Base-by-base conservation (phyloP, 2,329 filamentous ascomycete genomes). In the Penicillium sp. region DNA sequence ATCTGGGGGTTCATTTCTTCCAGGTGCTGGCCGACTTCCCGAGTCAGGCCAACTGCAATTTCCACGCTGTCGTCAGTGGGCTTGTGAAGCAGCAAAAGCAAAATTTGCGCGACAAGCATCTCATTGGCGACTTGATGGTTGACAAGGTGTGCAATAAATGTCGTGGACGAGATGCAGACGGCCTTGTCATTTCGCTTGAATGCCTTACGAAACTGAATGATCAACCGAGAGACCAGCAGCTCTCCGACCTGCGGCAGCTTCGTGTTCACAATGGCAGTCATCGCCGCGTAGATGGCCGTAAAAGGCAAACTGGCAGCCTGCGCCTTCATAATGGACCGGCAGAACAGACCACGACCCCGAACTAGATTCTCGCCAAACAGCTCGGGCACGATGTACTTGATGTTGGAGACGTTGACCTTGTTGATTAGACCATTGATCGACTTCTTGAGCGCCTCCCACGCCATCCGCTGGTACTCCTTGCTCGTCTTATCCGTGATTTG, bases 371-470 rank as follows among this genome's bases (percentile, higher is more conserved):
- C 95, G 52, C 88, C 87, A 77, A 99, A 99, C 48, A 99, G 83
- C 79, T 99, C 95, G 1, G 94, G 94, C 25, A 98, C 92, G 63
- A 99, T 97, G 73, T 90, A 86, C 78, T 99, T 98, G 84, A 99
- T 98, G 76, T 99, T 99, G 37, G 90, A 91, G 57, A 94, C 91
- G 78, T 98, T 98, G 82, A 97, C 90, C 82, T 99, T 99, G 84
- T 99, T 99, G 84, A 99, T 96, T 66, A 99, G 81, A 69, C 95
- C 95, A 74, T 99, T 98, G 79, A 99, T 96, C 51, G 91, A 95
- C 82, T 99, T 99, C 82, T 99, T 99, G 72, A 99, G 81, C 12
- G 94, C 94, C 78, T 99, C 95, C 95, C 95, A 99, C 8, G 93
- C 92, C 91, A 99, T 96, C 70, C 95, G 91, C 84, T 98, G 95